Evolutionary conservation across 495 filamentous ascomycete genomes (phyloP).

Genomic region (Astrothelium macrocarpum): DNA sequence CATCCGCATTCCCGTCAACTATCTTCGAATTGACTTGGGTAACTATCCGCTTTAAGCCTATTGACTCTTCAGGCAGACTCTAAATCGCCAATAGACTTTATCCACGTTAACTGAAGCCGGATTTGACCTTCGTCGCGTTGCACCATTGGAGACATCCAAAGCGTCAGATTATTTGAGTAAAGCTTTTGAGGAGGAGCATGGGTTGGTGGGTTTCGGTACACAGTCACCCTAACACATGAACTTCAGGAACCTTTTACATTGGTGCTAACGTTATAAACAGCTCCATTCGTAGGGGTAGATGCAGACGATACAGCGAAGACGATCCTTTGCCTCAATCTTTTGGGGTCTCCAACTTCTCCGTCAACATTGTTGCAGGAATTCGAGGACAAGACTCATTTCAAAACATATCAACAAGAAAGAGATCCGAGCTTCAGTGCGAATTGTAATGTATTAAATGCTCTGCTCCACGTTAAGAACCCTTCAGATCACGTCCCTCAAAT

Average conservation of each 20-base stretch:
- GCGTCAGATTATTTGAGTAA: not conserved
- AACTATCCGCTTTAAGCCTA: not conserved
- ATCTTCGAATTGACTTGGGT: constrained; percentile 37
- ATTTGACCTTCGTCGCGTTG: not conserved
- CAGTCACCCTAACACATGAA: no score
- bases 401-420: constrained; percentile 34
- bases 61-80: constrained; percentile 11
- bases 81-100: constrained; percentile 3
- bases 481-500: constrained; percentile 5
- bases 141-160: constrained; percentile 1
- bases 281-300: constrained; percentile 30
- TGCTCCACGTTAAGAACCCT: constrained; percentile 15
- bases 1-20: constrained; percentile 30
- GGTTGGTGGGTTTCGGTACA: constrained; percentile 8
- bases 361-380: constrained; percentile 27
- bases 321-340: constrained; percentile 28
- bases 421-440: constrained; percentile 37
- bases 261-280: not conserved
- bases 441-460: constrained; percentile 36
- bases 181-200: not conserved
- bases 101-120: constrained; percentile 8
- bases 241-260: no score
- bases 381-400: constrained; percentile 30
- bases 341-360: constrained; percentile 21
- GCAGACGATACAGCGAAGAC: constrained; percentile 43